phyloP scores from a whole-genome alignment of 202 grass and related monocot genomes.

The Dendrocalamus latiflorus region DNA sequence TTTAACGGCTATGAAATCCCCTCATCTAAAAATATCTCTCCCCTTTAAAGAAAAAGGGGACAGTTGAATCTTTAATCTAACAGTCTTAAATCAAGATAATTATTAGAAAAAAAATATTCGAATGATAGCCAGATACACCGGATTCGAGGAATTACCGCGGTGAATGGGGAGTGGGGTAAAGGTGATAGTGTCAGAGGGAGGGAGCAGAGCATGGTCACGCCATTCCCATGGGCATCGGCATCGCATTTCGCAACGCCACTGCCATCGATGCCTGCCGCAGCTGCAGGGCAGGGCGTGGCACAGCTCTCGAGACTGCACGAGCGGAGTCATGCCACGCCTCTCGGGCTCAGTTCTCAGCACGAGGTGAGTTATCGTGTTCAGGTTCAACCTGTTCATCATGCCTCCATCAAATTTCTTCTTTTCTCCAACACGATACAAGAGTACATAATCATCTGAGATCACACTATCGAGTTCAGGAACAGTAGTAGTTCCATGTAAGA shows the following conservation, averaged over 20 bases:
- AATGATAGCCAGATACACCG: no score
- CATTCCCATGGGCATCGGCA: constrained; percentile 37
- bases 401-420: not conserved
- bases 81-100: no score
- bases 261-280: constrained; percentile 30
- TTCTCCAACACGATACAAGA: not conserved
- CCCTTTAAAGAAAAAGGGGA: no score
- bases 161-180: constrained; percentile 17
- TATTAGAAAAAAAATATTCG: no score
- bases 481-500: not conserved
- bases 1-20: no score
- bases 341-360: constrained; percentile 24
- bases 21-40: no score
- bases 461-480: not conserved
- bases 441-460: not conserved
- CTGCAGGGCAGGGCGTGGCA: not conserved
- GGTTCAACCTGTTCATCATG: not conserved
- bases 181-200: not conserved
- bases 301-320: constrained; percentile 69
- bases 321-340: constrained; percentile 26
- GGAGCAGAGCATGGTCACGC: constrained; percentile 38
- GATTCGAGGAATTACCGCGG: not conserved
- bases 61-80: no score
- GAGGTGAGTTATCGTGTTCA: not conserved
- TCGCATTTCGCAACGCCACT: not conserved